Conservation (phyloP, 495 filamentous ascomycete genomes). For the Neurospora sp. region DNA sequence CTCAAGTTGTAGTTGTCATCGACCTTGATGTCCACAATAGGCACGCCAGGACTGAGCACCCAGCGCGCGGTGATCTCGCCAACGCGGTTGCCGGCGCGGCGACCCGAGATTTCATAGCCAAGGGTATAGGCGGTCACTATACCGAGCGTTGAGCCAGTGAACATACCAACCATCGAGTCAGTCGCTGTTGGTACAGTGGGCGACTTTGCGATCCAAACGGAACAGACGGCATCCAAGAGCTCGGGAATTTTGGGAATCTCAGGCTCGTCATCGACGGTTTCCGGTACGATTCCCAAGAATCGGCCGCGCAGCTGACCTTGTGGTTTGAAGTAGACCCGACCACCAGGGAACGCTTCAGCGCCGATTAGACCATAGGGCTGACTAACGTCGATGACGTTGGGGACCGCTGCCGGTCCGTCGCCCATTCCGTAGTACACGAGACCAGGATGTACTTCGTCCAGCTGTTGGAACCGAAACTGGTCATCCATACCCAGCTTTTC, state of each 20-base stretch:
- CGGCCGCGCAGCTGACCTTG: slow-evolving; percentile 70
- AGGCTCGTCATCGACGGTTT: slow-evolving; percentile 34
- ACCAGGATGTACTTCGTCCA: slow-evolving; percentile 63
- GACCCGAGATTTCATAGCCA: slow-evolving; percentile 55
- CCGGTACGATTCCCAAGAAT: slow-evolving; percentile 48
- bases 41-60: slow-evolving; percentile 85
- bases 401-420: slow-evolving; percentile 60
- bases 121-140: slow-evolving; percentile 77
- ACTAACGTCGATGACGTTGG: slow-evolving; percentile 84
- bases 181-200: slow-evolving; percentile 57
- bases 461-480: slow-evolving; percentile 60
- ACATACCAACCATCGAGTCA: slow-evolving; percentile 67
- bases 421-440: slow-evolving; percentile 70
- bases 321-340: slow-evolving; percentile 65
- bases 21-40: slow-evolving; percentile 75
- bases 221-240: slow-evolving; percentile 52
- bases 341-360: slow-evolving; percentile 75
- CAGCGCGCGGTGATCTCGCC: slow-evolving; percentile 78
- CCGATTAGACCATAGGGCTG: slow-evolving; percentile 74
- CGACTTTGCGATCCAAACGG: slow-evolving; percentile 90
- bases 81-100: slow-evolving; percentile 45
- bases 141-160: slow-evolving; percentile 77
- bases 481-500: slow-evolving; percentile 77
- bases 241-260: slow-evolving; percentile 66
- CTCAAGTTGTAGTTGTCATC: slow-evolving; percentile 68